These are phyloP conservation scores for Globisporangium heterothallicum DNA, from an alignment of 352 stramenopile species.

Conservation along the genomic window DNA sequence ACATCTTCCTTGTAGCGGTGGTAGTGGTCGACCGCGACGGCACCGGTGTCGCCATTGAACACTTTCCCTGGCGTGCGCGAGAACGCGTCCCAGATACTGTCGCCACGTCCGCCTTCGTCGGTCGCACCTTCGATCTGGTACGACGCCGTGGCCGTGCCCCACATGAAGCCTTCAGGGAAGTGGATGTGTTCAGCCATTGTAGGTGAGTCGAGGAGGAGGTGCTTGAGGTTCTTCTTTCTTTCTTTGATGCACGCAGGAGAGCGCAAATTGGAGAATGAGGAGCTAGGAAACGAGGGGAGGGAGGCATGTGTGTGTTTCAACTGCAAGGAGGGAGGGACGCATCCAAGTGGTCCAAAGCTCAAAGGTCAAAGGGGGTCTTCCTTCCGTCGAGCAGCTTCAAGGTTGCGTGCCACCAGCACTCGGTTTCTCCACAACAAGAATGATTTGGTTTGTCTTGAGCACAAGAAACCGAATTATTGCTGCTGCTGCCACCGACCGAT, in stretches of 20 bases:
- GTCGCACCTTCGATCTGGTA: conserved; percentile 92
- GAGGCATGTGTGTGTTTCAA: background rate
- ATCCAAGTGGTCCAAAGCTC: too few relatives aligned
- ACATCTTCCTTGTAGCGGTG: conserved; percentile 88
- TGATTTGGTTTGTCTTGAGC: too few relatives aligned
- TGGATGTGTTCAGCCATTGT: conserved; percentile 23
- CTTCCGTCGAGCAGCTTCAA: background rate
- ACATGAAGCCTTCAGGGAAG: conserved; percentile 70
- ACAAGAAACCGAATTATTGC: too few relatives aligned
- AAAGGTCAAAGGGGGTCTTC: too few relatives aligned
- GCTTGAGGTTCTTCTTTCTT: background rate
- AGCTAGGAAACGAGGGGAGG: background rate
- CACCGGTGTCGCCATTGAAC: conserved; percentile 68
- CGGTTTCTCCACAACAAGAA: too few relatives aligned
- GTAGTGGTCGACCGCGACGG: conserved; percentile 90
- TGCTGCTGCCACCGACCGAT: conserved; percentile 1
- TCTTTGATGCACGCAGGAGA: background rate
- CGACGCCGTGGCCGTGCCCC: conserved; percentile 79
- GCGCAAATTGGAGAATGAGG: conserved; percentile 15
- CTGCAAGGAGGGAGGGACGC: conserved; percentile 1
- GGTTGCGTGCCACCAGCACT: background rate
- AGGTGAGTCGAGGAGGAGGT: background rate
- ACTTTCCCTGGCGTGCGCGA: conserved; percentile 56
- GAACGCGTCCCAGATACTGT: conserved; percentile 90
- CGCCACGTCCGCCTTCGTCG: conserved; percentile 75